Conservation (phyloP, 192 early-diverging fungal genomes). For the Backusella tuberculispora region DNA sequence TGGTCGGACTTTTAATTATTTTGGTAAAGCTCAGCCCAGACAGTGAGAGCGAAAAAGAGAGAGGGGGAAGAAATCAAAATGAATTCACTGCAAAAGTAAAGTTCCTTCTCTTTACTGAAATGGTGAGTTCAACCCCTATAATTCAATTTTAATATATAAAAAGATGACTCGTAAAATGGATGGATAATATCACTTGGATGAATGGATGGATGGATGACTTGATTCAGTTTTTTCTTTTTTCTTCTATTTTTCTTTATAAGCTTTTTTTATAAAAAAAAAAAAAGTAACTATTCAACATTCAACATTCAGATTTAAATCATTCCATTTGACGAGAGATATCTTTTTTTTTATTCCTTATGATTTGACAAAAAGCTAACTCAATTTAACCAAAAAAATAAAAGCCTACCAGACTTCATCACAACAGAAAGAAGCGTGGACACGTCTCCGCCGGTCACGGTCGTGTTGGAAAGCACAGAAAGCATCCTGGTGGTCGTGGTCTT, state of each 20-base stretch:
- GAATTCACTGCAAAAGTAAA: background rate
- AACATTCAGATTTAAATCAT: background rate
- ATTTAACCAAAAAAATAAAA: constrained; percentile 28
- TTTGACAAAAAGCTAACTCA: background rate
- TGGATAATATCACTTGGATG: background rate
- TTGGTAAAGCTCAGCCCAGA: background rate
- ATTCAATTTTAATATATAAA: constrained; percentile 33
- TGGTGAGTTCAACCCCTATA: background rate
- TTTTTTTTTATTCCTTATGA: background rate
- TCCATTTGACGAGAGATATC: background rate
- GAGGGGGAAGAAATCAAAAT: constrained; percentile 44
- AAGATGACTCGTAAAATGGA: background rate
- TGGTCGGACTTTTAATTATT: background rate
- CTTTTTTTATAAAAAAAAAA: background rate
- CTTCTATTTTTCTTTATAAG: too few species aligned
- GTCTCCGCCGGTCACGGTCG: constrained; percentile 99
- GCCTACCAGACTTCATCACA: constrained; percentile 86
- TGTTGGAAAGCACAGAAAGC: constrained; percentile 99
- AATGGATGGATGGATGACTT: constrained; percentile 26
- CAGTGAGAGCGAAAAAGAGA: too few species aligned
- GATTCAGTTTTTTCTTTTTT: background rate
- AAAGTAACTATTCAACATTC: background rate
- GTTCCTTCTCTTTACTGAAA: constrained; percentile 45
- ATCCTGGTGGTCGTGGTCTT: constrained; percentile 99
- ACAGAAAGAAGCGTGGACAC: constrained; percentile 98